These are phyloP conservation scores for Scopulariopsis brevicaulis DNA, from an alignment of 2,329 filamentous ascomycete species.

Conservation along the genomic window DNA sequence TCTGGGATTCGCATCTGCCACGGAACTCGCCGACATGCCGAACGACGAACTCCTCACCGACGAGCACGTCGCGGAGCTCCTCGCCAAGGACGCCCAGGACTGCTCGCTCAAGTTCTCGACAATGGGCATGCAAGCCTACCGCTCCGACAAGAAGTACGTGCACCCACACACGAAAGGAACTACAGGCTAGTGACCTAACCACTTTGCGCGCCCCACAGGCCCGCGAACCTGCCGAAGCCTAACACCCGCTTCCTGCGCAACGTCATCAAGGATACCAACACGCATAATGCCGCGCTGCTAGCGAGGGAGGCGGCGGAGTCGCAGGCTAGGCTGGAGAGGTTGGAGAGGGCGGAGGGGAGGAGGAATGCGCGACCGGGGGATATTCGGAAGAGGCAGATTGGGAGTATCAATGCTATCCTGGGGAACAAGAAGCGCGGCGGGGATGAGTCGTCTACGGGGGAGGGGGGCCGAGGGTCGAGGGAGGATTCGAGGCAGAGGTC, in stretches of 20 bases:
- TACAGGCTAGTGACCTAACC: background rate
- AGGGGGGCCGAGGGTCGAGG: background rate
- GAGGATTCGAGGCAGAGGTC: background rate
- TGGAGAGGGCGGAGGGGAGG: slow-evolving; percentile 39
- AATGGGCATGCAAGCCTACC: slow-evolving; percentile 60
- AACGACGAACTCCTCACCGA: slow-evolving; percentile 49
- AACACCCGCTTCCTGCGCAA: slow-evolving; percentile 85
- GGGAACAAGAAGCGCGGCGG: slow-evolving; percentile 1
- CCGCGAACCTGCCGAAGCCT: slow-evolving; percentile 64
- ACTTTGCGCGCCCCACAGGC: slow-evolving; percentile 27
- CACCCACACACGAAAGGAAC: slow-evolving; percentile 2
- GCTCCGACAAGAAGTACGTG: slow-evolving; percentile 32
- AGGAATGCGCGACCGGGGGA: slow-evolving; percentile 29
- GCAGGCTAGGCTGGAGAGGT: slow-evolving; percentile 52
- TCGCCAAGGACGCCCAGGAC: slow-evolving; percentile 68
- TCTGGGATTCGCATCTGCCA: background rate
- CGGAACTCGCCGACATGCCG: background rate
- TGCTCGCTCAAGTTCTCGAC: slow-evolving; percentile 64
- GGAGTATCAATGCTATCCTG: slow-evolving; percentile 48
- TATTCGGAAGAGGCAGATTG: slow-evolving; percentile 45
- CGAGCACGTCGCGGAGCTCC: slow-evolving; percentile 68
- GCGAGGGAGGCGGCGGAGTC: slow-evolving; percentile 78
- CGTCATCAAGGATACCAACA: slow-evolving; percentile 79
- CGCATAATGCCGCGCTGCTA: slow-evolving; percentile 76
- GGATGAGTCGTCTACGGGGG: background rate